phyloP scores from a whole-genome alignment of 306 rosid genomes.

The Rubus parviflorus region DNA sequence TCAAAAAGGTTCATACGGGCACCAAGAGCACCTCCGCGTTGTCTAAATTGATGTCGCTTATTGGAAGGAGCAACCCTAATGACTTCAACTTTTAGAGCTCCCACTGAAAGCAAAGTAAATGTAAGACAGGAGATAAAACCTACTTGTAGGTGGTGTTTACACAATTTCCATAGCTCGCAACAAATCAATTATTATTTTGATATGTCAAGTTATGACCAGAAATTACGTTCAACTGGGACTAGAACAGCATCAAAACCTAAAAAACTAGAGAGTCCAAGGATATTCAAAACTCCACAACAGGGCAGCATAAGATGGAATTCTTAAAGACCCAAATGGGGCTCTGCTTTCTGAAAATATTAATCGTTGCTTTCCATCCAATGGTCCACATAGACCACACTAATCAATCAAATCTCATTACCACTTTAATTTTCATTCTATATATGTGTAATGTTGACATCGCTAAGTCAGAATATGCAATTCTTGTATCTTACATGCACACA shows the following conservation, averaged over 20 bases:
- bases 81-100: conserved; percentile 40
- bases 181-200: not conserved
- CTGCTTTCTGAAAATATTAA: no score
- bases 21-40: conserved; percentile 72
- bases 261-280: not conserved
- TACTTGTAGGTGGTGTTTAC: not conserved
- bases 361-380: no score
- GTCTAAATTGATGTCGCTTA: conserved; percentile 32
- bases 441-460: not conserved
- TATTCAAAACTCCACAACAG: not conserved
- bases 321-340: not conserved
- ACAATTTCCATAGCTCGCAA: not conserved
- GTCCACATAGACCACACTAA: not conserved
- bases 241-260: not conserved
- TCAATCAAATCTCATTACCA: not conserved
- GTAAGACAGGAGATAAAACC: not conserved
- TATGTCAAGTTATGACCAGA: not conserved
- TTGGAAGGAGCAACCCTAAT: conserved; percentile 41
- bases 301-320: not conserved
- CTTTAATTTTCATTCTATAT: not conserved
- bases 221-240: not conserved
- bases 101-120: conserved; percentile 26
- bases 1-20: conserved; percentile 83
- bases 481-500: not conserved
- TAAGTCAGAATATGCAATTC: not conserved